Base-by-base conservation (phyloP, 2,329 filamentous ascomycete genomes). In the Fusarium burgessii region DNA sequence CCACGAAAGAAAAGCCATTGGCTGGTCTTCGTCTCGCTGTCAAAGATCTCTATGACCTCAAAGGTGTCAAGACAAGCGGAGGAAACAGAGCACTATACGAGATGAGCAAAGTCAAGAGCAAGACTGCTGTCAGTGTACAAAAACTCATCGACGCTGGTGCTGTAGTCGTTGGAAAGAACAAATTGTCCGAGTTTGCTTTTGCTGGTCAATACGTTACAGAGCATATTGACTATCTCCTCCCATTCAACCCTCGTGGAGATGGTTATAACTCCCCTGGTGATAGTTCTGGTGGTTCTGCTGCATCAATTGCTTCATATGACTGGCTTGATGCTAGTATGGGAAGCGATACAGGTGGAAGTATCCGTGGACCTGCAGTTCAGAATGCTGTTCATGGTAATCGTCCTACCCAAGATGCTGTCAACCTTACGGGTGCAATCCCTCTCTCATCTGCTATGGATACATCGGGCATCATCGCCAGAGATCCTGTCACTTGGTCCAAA, bases 191-290 rank as follows among this genome's bases (percentile, higher is more conserved):
- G 18, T 73, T 73, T n/a, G 71, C 71, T 0, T 54, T 55, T 11
- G 70, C 52, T 2, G 70, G 57, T 0, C 14, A 14, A 1, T 61
- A 23, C 3, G 40, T 59, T 2, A 49, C 70, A 0, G 70, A 73
- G 3, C 50, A 61, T 3, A 62, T 83, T 5, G 81, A 82, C 57
- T 82, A 79, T 41, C 81, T 82, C 17, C 74, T 79, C 1, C 84
- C 83, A 0, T 84, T 83, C 69, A 85, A 84, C 62, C 82, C 83
- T 1, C 76, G 83, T 1, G 86, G 82, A 0, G 86, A 88, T 60
- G 82, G 84, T 0, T 86, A 86, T 41, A 81, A 84, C 52, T 78
- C 80, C 4, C 80, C 84, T 65, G 83, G 82, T 1, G 84, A 82
- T 2, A 87, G 85, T 1, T 87, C 81, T 0, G 78, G 80, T 1